A percentile compares a stretch with the other conserved stretches of the same genome.
Evolutionary conservation across 2,329 filamentous ascomycete species (phyloP).

Genomic region (Diaporthe velutina): DNA sequence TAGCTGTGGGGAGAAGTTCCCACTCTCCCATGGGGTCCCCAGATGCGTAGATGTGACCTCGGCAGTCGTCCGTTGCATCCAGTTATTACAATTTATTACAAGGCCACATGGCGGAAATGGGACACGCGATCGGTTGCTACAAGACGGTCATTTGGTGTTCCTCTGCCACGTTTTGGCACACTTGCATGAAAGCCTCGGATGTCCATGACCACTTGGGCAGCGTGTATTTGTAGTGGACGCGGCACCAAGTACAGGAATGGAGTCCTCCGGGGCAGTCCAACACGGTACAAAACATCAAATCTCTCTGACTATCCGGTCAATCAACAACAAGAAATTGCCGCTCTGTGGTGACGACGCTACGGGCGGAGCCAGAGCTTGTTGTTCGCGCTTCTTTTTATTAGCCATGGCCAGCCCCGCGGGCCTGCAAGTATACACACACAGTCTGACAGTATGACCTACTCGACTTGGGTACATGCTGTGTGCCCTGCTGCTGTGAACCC

Average conservation of each 20-base stretch:
- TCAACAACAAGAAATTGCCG: neutral
- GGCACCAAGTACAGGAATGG: neutral
- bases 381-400: neutral
- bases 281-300: neutral
- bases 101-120: constrained; percentile 3
- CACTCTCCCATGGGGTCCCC: constrained; percentile 24
- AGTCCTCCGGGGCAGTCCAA: neutral
- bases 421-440: neutral
- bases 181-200: too few relatives aligned
- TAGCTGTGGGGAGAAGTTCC: constrained; percentile 13
- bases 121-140: neutral
- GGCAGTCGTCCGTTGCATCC: constrained; percentile 7
- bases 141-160: neutral
- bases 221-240: neutral
- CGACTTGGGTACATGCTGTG: neutral
- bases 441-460: neutral
- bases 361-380: constrained; percentile 4
- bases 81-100: too few relatives aligned
- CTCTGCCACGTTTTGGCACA: constrained; percentile 2
- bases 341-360: neutral
- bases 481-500: neutral
- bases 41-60: constrained; percentile 3
- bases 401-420: neutral
- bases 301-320: neutral
- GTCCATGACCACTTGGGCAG: neutral